These are phyloP conservation scores for Eucalyptus pauciflora DNA, from an alignment of 345 rosid genomes.

Conservation along the genomic window DNA sequence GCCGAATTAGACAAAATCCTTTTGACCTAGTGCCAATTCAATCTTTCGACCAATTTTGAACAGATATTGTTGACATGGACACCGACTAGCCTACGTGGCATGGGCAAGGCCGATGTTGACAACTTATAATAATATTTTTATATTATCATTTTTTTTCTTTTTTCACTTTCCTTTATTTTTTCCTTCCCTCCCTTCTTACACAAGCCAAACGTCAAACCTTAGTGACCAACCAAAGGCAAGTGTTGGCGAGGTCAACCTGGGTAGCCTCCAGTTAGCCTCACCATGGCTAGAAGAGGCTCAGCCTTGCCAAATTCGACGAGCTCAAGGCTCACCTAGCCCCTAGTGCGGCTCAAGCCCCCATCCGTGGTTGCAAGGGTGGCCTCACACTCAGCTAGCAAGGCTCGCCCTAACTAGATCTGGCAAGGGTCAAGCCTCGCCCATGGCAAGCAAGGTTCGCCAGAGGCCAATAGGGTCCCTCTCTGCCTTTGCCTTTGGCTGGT, in stretches of 20 bases:
- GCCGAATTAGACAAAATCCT: too few relatives aligned
- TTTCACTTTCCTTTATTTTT: too few relatives aligned
- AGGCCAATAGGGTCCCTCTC: neutral
- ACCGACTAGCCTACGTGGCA: fast-evolving
- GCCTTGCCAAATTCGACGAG: neutral
- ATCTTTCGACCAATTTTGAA: neutral
- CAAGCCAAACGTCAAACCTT: neutral
- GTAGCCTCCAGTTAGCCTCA: too few relatives aligned
- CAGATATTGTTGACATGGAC: fast-evolving
- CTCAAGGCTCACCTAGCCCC: neutral
- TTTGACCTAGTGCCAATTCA: too few relatives aligned
- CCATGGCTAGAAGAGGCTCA: neutral
- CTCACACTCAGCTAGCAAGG: neutral
- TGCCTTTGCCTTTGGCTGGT: too few relatives aligned
- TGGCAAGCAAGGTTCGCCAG: neutral
- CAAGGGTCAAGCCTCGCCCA: fast-evolving
- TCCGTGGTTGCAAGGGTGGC: too few relatives aligned
- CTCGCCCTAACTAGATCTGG: fast-evolving
- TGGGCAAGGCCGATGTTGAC: neutral
- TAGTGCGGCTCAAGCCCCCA: fast-evolving
- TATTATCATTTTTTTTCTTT: too few relatives aligned
- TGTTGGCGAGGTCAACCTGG: neutral
- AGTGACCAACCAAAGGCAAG: neutral
- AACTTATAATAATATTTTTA: neutral
- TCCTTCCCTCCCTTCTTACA: neutral